Evolutionary conservation across 2,329 filamentous ascomycete genomes (phyloP).

Genomic region (Nigrograna mackinnonii): DNA sequence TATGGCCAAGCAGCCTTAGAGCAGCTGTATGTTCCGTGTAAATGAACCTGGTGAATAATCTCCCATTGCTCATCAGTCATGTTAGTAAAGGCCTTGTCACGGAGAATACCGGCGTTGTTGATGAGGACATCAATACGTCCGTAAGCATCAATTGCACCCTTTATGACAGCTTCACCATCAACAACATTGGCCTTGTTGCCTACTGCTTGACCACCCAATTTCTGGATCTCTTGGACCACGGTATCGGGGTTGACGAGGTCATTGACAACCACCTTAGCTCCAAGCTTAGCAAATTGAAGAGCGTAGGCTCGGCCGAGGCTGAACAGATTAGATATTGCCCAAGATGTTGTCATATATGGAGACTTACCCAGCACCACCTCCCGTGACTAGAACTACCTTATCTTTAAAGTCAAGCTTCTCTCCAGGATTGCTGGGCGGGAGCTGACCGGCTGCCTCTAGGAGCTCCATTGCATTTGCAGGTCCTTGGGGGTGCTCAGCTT

Average conservation of each 20-base stretch:
- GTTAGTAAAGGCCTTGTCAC: constrained; percentile 97
- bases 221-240: constrained; percentile 90
- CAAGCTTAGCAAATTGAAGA: constrained; percentile 82
- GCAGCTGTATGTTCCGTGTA: constrained; percentile 93
- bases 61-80: constrained; percentile 97
- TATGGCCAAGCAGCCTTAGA: constrained; percentile 98
- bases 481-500: constrained; percentile 80
- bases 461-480: constrained; percentile 86
- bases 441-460: constrained; percentile 41
- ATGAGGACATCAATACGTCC: constrained; percentile 93
- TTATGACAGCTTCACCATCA: constrained; percentile 88
- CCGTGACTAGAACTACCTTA: constrained; percentile 42
- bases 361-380: constrained; percentile 43
- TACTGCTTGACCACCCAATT: constrained; percentile 84
- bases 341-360: neutral
- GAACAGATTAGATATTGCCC: constrained; percentile 20
- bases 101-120: constrained; percentile 97
- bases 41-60: constrained; percentile 87
- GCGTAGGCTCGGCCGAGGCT: constrained; percentile 90
- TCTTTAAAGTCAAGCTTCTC: constrained; percentile 40
- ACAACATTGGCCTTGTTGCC: constrained; percentile 93
- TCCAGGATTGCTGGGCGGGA: constrained; percentile 33
- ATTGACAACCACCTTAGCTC: constrained; percentile 89
- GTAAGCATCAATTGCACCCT: constrained; percentile 89
- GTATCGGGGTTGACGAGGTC: constrained; percentile 91